These are phyloP conservation scores for Rhizopogon salebrosus DNA, from an alignment of 768 basidiomycete genomes.

Conservation along the genomic window DNA sequence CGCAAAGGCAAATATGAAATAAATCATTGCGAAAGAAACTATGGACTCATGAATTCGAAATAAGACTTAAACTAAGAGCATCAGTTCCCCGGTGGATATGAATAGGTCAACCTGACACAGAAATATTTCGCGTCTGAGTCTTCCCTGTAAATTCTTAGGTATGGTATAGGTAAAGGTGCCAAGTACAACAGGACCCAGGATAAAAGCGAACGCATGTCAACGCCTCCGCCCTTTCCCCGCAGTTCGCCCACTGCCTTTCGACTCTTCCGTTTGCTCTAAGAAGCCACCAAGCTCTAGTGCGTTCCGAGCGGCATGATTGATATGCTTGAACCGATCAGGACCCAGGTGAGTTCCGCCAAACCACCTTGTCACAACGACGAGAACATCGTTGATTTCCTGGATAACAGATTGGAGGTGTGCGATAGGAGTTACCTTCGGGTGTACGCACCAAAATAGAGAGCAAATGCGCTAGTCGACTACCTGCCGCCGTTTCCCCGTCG, in stretches of 20 bases:
- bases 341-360: constrained; percentile 92
- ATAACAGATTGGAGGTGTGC: background rate
- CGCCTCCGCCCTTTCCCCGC: constrained; percentile 23
- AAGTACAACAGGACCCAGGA: background rate
- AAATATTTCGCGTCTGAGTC: too few relatives aligned
- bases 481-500: constrained; percentile 91
- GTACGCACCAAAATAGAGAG: constrained; percentile 74
- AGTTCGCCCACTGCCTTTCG: constrained; percentile 11
- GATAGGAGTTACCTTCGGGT: background rate
- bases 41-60: too few relatives aligned
- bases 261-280: constrained; percentile 46
- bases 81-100: too few relatives aligned
- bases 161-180: background rate
- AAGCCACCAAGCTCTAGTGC: constrained; percentile 88
- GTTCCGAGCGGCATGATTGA: constrained; percentile 92
- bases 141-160: background rate
- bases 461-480: constrained; percentile 84
- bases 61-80: too few relatives aligned
- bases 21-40: too few relatives aligned
- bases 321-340: constrained; percentile 86
- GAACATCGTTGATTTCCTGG: constrained; percentile 76
- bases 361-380: constrained; percentile 90
- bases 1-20: too few relatives aligned
- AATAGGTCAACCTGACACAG: background rate
- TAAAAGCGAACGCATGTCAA: constrained; percentile 6